A percentile compares a stretch with the other conserved stretches of the same genome.
Conservation (phyloP, 31 red algal genomes). For the Porphyra umbilicalis region DNA sequence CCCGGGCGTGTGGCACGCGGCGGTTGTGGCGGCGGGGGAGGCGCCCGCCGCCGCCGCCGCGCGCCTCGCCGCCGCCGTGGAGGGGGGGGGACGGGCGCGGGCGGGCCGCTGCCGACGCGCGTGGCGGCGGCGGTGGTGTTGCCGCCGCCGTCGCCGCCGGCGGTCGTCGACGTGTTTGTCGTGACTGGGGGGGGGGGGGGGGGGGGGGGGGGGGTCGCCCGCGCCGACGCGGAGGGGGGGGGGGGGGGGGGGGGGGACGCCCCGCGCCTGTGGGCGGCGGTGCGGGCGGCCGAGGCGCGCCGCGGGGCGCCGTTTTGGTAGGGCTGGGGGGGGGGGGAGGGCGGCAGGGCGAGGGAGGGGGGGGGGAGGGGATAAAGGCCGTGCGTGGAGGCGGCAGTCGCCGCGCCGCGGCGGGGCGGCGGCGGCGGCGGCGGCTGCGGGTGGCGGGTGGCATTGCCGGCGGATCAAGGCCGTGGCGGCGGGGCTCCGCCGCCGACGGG, state of each 20-base stretch:
- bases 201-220: background rate
- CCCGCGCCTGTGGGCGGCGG: background rate
- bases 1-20: background rate
- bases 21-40: background rate
- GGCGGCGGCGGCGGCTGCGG: too few species aligned
- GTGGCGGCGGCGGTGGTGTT: background rate
- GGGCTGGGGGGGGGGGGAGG: too few species aligned
- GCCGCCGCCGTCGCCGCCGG: background rate
- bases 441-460: too few species aligned
- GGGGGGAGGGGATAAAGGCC: background rate
- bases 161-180: background rate
- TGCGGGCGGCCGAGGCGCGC: too few species aligned
- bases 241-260: background rate
- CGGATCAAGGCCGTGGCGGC: too few species aligned
- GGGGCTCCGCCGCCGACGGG: too few species aligned
- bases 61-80: background rate
- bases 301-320: too few species aligned
- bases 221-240: background rate
- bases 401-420: background rate
- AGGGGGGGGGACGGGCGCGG: too few species aligned
- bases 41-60: background rate
- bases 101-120: background rate
- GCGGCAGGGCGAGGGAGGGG: background rate
- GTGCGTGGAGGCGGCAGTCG: background rate
- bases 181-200: background rate